These are phyloP conservation scores for Leccinum fibrillosum DNA, from an alignment of 768 basidiomycete genomes.

Conservation along the genomic window DNA sequence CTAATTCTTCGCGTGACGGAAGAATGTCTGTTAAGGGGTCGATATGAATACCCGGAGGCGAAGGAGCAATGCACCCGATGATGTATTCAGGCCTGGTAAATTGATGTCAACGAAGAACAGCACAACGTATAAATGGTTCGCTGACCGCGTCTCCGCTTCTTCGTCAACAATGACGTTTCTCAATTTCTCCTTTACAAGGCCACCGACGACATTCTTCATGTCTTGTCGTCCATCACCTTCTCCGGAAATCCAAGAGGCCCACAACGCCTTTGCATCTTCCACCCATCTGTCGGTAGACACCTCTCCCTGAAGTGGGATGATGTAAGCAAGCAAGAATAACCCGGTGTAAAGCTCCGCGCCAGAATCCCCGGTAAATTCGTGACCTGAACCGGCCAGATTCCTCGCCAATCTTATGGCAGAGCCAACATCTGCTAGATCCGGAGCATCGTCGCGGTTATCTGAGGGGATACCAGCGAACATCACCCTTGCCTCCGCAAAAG, in stretches of 20 bases:
- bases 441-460: not conserved
- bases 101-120: not conserved
- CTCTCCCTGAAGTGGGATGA: constrained; percentile 13
- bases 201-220: constrained; percentile 25
- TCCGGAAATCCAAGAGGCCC: constrained; percentile 26
- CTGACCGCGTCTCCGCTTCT: constrained; percentile 31
- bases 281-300: constrained; percentile 7
- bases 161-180: constrained; percentile 40
- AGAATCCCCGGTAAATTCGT: constrained; percentile 18
- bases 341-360: constrained; percentile 20
- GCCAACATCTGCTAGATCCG: not conserved
- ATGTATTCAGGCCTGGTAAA: constrained; percentile 45
- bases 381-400: constrained; percentile 16
- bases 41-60: constrained; percentile 36
- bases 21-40: constrained; percentile 50
- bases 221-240: constrained; percentile 14
- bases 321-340: constrained; percentile 22
- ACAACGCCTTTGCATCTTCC: constrained; percentile 28
- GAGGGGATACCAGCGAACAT: constrained; percentile 10
- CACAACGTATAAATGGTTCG: not conserved
- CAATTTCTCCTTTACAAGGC: constrained; percentile 41
- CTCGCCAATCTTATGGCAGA: constrained; percentile 10
- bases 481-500: constrained; percentile 14
- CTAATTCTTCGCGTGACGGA: constrained; percentile 45
- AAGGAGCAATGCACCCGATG: constrained; percentile 34